Evolutionary conservation across 495 filamentous ascomycete species (phyloP).

Genomic region (Hypoxylon fuscum): DNA sequence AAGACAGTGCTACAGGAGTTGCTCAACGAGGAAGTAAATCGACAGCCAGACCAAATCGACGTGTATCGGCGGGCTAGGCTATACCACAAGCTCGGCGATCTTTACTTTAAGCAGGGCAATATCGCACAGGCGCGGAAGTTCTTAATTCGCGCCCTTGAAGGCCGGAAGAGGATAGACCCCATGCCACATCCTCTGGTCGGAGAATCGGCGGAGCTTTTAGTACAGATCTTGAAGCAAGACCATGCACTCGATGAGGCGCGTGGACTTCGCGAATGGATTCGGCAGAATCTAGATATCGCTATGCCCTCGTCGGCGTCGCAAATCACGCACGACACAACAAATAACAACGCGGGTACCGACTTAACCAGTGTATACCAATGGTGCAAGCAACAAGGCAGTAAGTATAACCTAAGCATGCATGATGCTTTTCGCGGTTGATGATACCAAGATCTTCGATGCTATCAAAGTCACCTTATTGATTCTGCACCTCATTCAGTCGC

Average conservation of each 20-base stretch:
- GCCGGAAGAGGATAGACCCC: conserved; percentile 19
- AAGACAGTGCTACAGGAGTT: conserved; percentile 22
- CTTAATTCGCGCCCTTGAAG: conserved; percentile 22
- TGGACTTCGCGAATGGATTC: conserved; percentile 28
- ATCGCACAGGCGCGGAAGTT: conserved; percentile 18
- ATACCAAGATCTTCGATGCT: no score
- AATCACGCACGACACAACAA: neutral
- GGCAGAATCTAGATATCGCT: conserved; percentile 6
- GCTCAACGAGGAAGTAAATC: conserved; percentile 18
- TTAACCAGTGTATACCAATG: conserved; percentile 29
- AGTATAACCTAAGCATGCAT: conserved; percentile 6
- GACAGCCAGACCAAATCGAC: conserved; percentile 10
- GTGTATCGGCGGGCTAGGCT: conserved; percentile 32
- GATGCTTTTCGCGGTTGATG: no score
- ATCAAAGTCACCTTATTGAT: no score
- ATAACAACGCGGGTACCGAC: conserved; percentile 2
- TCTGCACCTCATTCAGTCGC: no score
- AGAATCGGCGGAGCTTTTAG: conserved; percentile 33
- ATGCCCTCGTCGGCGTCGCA: neutral
- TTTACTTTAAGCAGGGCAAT: conserved; percentile 28
- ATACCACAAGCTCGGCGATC: conserved; percentile 37
- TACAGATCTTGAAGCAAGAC: conserved; percentile 14
- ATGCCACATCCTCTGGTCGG: conserved; percentile 18
- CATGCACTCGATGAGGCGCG: conserved; percentile 34
- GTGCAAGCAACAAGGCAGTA: conserved; percentile 37